These are phyloP conservation scores for Botrytis sinoallii DNA, from an alignment of 2,329 filamentous ascomycete species.

Conservation along the genomic window DNA sequence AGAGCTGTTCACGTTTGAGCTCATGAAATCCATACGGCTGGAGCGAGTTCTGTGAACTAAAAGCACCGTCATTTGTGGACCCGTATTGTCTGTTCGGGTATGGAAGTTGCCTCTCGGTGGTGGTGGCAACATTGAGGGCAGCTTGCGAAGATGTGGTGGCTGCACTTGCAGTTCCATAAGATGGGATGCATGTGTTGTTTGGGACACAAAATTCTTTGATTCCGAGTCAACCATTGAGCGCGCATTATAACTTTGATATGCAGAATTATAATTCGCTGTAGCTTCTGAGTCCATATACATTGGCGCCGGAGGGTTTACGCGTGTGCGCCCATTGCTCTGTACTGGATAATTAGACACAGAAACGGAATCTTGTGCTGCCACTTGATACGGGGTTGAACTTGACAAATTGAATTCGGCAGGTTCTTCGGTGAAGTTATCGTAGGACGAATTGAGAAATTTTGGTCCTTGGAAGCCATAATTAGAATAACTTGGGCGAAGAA, in stretches of 20 bases:
- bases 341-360: constrained; percentile 16
- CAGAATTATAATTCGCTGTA: neutral
- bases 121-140: neutral
- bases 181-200: neutral
- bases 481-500: neutral
- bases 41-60: neutral
- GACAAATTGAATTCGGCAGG: constrained; percentile 4
- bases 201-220: constrained; percentile 7
- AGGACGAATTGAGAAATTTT: neutral
- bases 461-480: constrained; percentile 7
- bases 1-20: neutral
- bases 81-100: constrained; percentile 15
- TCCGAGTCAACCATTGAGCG: constrained; percentile 13
- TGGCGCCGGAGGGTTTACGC: neutral
- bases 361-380: neutral
- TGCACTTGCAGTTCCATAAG: neutral
- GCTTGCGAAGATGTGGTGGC: neutral
- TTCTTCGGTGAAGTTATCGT: constrained; percentile 4
- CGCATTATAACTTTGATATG: constrained; percentile 10
- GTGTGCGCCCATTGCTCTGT: constrained; percentile 1
- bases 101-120: neutral
- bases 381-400: constrained; percentile 3
- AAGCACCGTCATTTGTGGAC: constrained; percentile 6
- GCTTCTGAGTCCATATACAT: constrained; percentile 13
- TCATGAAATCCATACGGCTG: constrained; percentile 2